Conservation (phyloP, 345 rosid genomes). For the Aurinia saxatilis region DNA sequence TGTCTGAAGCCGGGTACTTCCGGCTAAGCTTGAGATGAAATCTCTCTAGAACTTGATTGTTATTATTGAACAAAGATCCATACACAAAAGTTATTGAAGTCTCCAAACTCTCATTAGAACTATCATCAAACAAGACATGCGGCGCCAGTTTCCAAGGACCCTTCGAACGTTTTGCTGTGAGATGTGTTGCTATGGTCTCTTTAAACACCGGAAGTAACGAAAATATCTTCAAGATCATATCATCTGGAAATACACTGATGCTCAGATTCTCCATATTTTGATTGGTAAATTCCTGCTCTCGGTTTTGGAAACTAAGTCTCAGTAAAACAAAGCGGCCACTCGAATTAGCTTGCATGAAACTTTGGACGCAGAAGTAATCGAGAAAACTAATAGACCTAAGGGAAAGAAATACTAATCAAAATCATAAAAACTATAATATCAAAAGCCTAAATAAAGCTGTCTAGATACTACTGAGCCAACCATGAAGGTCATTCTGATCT, state of each 20-base stretch:
- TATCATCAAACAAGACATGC: background rate
- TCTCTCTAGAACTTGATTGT: background rate
- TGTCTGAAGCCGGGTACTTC: background rate
- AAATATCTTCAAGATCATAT: slow-evolving; percentile 9
- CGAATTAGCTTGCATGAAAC: no score
- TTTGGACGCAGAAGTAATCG: no score
- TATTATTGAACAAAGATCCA: background rate
- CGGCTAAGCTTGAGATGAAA: background rate
- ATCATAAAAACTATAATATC: no score
- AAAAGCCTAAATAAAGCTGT: no score
- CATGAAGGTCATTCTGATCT: no score
- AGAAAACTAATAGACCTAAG: no score
- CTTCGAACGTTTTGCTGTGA: slow-evolving; percentile 3
- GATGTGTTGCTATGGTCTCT: background rate
- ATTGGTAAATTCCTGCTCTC: no score
- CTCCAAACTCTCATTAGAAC: background rate
- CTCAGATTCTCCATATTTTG: background rate
- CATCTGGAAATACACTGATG: slow-evolving; percentile 7
- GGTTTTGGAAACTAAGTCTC: no score
- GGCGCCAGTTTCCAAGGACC: background rate
- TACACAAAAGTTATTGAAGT: background rate
- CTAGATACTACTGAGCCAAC: no score
- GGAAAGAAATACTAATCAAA: no score
- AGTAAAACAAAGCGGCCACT: no score
- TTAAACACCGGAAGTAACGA: background rate